Percentiles rank a stretch among this genome's conserved stretches.
Evolutionary conservation across 441 rosid genomes (phyloP).

Genomic region (Corymbia calophylla): DNA sequence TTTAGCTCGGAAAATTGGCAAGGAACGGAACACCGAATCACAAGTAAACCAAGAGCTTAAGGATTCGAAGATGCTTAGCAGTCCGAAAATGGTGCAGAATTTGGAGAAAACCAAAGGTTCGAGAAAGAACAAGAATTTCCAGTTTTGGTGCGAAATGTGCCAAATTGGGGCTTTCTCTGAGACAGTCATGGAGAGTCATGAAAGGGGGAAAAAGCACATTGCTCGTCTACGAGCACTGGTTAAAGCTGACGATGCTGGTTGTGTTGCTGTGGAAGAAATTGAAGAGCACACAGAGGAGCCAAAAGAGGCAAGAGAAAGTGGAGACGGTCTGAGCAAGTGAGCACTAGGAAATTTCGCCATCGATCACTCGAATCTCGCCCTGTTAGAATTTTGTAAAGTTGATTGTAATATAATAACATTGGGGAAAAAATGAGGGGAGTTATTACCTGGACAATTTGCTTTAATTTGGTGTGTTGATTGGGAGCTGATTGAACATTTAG

Average conservation of each 20-base stretch:
- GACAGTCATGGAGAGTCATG: conserved; percentile 35
- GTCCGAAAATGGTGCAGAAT: not conserved
- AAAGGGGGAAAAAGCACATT: conserved; percentile 48
- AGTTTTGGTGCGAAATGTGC: conserved; percentile 50
- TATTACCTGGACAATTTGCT: not conserved
- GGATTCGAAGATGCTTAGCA: not conserved
- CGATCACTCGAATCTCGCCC: not conserved
- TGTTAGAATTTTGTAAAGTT: not conserved
- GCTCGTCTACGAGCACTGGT: conserved; percentile 7
- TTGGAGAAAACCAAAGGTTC: not conserved
- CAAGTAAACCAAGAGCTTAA: not conserved
- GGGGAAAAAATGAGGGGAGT: not conserved
- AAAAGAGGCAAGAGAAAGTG: not conserved
- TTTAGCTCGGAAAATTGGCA: conserved; percentile 9
- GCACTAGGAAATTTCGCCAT: not conserved
- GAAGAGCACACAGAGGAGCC: not conserved
- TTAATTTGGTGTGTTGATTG: not conserved
- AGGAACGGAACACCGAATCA: not conserved
- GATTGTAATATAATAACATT: not conserved
- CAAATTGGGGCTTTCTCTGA: conserved; percentile 18
- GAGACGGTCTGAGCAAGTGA: not conserved
- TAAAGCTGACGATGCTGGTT: not conserved
- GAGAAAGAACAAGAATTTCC: conserved; percentile 7
- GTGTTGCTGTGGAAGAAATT: not conserved
- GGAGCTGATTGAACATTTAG: not conserved